Base-by-base conservation (phyloP, 1,284 basidiomycete species). In the Trichosporon sp. region DNA sequence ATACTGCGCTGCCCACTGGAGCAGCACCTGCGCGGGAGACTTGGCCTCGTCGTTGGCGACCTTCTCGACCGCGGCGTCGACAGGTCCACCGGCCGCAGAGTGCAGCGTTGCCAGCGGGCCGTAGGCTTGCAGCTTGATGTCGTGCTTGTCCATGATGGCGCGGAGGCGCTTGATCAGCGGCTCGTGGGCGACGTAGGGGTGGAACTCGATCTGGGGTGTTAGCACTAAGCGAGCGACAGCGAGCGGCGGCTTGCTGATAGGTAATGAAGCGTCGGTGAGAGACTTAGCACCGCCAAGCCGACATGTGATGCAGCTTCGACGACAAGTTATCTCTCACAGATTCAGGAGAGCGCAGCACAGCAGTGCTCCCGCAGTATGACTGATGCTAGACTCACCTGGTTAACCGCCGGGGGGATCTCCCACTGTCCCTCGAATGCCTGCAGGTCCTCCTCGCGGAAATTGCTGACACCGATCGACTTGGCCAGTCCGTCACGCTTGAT, bases 401-500 rank as follows among this genome's bases (percentile, higher is more conserved):
- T 93, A 13, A 90, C 86, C 4, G 86, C 85, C 0, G 91, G 90
- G 3, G 83, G 71, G 37, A 90, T 78, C 32, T 82, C 25, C 86
- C 79, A 80, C 27, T 78, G 83, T 33, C 84, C 82, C 29, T 90
- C 73, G 37, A 92, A 80, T 59, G 85, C 84, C 65, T 87, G 78
- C 54, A 94, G 78, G 69, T 93, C 84, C 64, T 85, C 80, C 21
- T 87, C 82, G 13, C 82, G 84, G 78, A 89, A 93, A 81, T 95
- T 95, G 60, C 88, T 90, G 11, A 95, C 90, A 1, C 92, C 92
- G 64, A 95, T 90, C 49, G 86, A 87, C 78, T 84, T 88, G 40
- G 89, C 82, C 56, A 91, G 78, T 1, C 89, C 89, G 56, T 86
- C 86, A 52, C 80, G 79, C 77, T 89, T 84, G 58, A 88, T 78